Evolutionary conservation across 352 stramenopile species (phyloP).

Genomic region (Phytophthora colocasiae): DNA sequence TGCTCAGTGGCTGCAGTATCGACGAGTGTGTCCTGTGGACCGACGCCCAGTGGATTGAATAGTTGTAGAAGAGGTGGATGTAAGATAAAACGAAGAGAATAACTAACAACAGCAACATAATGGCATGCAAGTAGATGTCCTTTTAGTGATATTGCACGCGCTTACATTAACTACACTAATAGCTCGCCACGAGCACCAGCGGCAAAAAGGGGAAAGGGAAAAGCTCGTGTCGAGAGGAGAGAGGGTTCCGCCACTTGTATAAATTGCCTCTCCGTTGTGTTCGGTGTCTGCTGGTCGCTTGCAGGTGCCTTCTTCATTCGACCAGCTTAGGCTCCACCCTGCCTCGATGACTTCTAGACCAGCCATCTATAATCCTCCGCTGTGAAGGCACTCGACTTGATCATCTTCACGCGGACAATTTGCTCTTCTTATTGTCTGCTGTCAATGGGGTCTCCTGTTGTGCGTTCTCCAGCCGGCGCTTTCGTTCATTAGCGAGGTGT

Average conservation of each 20-base stretch:
- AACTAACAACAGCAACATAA: background rate
- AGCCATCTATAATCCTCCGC: slow-evolving; percentile 23
- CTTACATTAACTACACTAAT: slow-evolving; percentile 54
- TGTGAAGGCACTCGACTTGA: slow-evolving; percentile 15
- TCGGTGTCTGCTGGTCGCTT: slow-evolving; percentile 7
- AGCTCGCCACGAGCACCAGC: slow-evolving; percentile 34
- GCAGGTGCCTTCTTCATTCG: slow-evolving; percentile 10
- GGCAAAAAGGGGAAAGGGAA: slow-evolving; percentile 37
- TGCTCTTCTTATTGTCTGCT: slow-evolving; percentile 63
- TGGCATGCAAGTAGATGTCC: slow-evolving; percentile 27
- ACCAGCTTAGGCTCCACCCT: slow-evolving; percentile 10
- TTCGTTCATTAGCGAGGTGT: slow-evolving; percentile 64
- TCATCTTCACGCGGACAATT: slow-evolving; percentile 54
- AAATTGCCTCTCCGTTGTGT: slow-evolving; percentile 18
- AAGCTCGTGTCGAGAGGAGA: slow-evolving; percentile 22
- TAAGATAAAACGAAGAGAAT: background rate
- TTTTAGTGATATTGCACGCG: slow-evolving; percentile 39
- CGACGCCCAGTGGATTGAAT: slow-evolving; percentile 30
- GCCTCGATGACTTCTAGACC: background rate
- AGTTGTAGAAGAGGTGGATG: background rate
- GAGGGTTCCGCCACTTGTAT: slow-evolving; percentile 10
- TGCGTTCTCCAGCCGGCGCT: slow-evolving; percentile 56
- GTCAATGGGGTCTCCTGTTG: slow-evolving; percentile 36
- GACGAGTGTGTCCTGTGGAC: slow-evolving; percentile 46
- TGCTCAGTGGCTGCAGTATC: slow-evolving; percentile 40